Percentiles rank a stretch among this genome's conserved stretches.
phyloP scores from a whole-genome alignment of 768 basidiomycete species.

The Lactarius hengduanensis region DNA sequence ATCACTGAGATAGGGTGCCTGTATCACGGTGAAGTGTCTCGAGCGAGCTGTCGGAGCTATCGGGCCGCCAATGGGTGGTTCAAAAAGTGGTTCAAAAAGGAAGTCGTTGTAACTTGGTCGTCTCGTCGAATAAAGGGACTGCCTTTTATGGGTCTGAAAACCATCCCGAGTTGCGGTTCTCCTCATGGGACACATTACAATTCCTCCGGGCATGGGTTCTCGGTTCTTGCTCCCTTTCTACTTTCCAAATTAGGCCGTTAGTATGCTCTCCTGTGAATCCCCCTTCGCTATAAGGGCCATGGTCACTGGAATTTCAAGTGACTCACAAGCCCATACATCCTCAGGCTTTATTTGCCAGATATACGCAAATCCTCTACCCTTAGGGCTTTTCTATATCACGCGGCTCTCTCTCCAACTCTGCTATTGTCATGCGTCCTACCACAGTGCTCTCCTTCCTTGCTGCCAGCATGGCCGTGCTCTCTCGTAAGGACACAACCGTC shows the following conservation, averaged over 20 bases:
- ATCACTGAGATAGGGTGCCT: background rate
- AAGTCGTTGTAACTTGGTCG: constrained; percentile 4
- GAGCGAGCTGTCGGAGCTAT: background rate
- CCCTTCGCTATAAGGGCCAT: background rate
- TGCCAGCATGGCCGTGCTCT: background rate
- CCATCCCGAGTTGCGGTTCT: background rate
- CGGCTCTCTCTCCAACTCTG: background rate
- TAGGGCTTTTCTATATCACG: background rate
- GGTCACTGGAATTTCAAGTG: background rate
- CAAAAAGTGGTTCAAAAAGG: background rate
- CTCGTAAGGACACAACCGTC: background rate
- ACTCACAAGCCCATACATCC: background rate
- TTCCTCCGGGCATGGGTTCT: background rate
- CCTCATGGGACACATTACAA: background rate
- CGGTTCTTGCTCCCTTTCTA: constrained; percentile 1
- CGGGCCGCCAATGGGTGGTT: background rate
- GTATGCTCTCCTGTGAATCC: constrained; percentile 4
- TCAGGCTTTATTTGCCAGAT: background rate
- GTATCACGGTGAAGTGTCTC: background rate
- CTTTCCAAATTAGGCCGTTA: constrained; percentile 13
- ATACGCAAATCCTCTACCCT: background rate
- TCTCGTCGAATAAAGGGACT: constrained; percentile 10
- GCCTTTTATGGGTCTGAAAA: background rate
- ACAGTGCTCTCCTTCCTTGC: constrained; percentile 4
- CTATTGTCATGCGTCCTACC: background rate